These are phyloP conservation scores for Lactifluus hygrophoroides DNA, from an alignment of 768 basidiomycete species.

Conservation along the genomic window DNA sequence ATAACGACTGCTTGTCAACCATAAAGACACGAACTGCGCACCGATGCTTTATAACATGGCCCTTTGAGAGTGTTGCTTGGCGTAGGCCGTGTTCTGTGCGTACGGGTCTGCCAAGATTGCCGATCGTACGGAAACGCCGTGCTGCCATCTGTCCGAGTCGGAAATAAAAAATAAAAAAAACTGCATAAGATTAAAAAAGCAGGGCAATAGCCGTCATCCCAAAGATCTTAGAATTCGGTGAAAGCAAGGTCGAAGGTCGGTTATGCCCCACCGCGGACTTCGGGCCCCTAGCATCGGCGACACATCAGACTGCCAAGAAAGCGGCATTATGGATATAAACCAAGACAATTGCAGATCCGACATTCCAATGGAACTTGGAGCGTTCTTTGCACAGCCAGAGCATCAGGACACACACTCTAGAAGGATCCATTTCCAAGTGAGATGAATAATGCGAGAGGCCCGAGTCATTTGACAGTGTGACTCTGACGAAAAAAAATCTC, in stretches of 20 bases:
- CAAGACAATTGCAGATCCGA: not conserved
- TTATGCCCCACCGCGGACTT: not conserved
- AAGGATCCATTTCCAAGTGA: not conserved
- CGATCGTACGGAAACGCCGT: not conserved
- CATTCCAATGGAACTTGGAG: not conserved
- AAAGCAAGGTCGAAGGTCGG: too few species aligned
- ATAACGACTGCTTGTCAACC: too few species aligned
- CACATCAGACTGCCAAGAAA: too few species aligned
- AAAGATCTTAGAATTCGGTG: too few species aligned
- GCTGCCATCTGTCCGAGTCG: not conserved
- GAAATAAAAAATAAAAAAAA: not conserved
- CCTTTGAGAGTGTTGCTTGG: not conserved
- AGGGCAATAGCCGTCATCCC: not conserved
- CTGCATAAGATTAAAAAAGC: not conserved
- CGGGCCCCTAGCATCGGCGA: not conserved
- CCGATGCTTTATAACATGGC: not conserved
- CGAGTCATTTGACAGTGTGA: too few species aligned
- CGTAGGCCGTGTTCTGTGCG: not conserved
- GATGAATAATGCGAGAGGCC: too few species aligned
- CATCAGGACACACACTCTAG: not conserved
- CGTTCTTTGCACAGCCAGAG: not conserved
- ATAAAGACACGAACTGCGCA: too few species aligned
- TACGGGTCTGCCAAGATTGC: not conserved
- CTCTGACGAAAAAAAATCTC: too few species aligned
- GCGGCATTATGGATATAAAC: too few species aligned